phyloP scores from a whole-genome alignment of 148 eudicot genomes.

The Nepenthes mirabilis region DNA sequence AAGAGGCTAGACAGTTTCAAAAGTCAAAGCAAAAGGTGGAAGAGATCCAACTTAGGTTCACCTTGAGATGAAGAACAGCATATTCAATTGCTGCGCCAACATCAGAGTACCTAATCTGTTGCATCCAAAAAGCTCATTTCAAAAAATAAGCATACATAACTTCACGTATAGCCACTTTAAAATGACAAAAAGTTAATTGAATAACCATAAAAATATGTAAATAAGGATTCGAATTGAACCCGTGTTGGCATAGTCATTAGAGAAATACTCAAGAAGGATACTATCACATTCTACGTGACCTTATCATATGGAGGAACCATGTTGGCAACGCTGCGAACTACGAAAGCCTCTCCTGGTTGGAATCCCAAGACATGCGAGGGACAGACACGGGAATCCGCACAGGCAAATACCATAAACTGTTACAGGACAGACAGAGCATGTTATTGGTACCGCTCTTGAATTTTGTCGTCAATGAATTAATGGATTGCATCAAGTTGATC shows the following conservation, averaged over 20 bases:
- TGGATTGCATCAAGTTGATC: too few species aligned
- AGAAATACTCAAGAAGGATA: background rate
- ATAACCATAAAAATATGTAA: background rate
- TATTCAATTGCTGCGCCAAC: slow-evolving; percentile 84
- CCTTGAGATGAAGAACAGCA: slow-evolving; percentile 95
- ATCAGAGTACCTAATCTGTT: slow-evolving; percentile 58
- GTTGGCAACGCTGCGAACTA: slow-evolving; percentile 77
- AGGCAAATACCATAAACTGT: slow-evolving; percentile 91
- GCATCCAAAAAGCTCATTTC: background rate
- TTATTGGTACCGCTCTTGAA: too few species aligned
- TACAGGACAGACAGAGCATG: slow-evolving; percentile 25
- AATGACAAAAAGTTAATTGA: background rate
- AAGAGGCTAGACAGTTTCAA: background rate
- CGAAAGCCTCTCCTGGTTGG: slow-evolving; percentile 91
- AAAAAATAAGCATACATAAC: background rate
- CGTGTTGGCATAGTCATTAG: background rate
- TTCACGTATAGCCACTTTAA: background rate
- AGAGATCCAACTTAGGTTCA: slow-evolving; percentile 5
- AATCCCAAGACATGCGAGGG: slow-evolving; percentile 78
- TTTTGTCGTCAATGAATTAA: too few species aligned
- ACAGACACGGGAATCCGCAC: slow-evolving; percentile 95
- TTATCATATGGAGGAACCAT: slow-evolving; percentile 74
- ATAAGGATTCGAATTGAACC: background rate
- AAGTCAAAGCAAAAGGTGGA: background rate
- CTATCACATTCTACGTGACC: background rate